phyloP scores from a whole-genome alignment of 306 rosid species.

The Vigna mungo region DNA sequence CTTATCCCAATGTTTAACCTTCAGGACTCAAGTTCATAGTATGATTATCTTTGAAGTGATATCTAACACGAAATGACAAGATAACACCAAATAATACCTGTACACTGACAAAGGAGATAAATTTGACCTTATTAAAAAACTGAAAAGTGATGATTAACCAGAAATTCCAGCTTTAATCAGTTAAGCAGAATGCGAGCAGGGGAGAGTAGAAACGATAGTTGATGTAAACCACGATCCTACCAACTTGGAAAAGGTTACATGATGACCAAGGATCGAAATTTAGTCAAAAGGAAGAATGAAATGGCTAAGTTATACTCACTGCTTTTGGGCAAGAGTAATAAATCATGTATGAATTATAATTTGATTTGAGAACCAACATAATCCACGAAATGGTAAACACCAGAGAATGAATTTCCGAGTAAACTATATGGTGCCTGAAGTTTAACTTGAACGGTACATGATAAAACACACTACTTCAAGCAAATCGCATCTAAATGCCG shows the following conservation, averaged over 20 bases:
- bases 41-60: not conserved
- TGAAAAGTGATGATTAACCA: not conserved
- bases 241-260: conserved; percentile 16
- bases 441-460: conserved; percentile 6
- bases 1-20: not conserved
- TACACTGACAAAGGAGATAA: not conserved
- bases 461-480: conserved; percentile 18
- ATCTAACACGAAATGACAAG: not conserved
- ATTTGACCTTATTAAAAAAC: not conserved
- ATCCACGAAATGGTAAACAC: conserved; percentile 36
- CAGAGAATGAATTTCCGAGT: conserved; percentile 28
- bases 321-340: conserved; percentile 18
- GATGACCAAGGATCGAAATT: not conserved
- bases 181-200: conserved; percentile 20
- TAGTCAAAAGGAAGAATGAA: conserved; percentile 1
- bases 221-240: conserved; percentile 17
- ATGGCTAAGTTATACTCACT: conserved; percentile 19
- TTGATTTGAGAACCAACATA: conserved; percentile 15
- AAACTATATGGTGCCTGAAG: conserved; percentile 38
- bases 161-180: too few species aligned
- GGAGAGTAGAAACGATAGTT: not conserved
- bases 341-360: conserved; percentile 1
- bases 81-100: not conserved
- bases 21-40: not conserved
- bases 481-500: conserved; percentile 25